These are phyloP conservation scores for Leucocoprinus leucothites DNA, from an alignment of 768 basidiomycete genomes.

Conservation along the genomic window DNA sequence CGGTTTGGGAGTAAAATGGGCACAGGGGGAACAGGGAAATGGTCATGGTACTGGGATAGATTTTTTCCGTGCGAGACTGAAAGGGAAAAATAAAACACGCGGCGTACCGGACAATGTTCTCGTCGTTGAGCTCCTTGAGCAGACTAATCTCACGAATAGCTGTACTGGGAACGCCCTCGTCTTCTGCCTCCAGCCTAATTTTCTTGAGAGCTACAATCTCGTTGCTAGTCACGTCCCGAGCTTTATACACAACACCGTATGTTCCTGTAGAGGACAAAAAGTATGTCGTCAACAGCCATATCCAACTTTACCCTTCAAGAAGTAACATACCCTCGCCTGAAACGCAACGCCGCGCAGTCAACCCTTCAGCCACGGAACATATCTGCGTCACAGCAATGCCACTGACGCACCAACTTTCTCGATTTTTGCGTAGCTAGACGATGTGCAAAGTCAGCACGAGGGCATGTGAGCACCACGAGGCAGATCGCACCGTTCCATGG, in stretches of 20 bases:
- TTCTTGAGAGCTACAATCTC: slow-evolving; percentile 96
- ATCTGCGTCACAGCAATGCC: slow-evolving; percentile 11
- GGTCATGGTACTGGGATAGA: too few relatives aligned
- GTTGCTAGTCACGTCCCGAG: slow-evolving; percentile 74
- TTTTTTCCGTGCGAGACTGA: not conserved
- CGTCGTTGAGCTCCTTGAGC: slow-evolving; percentile 94
- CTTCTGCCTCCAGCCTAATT: slow-evolving; percentile 96
- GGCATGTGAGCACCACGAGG: slow-evolving; percentile 12
- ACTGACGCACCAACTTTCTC: slow-evolving; percentile 92
- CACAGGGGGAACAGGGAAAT: not conserved
- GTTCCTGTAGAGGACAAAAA: slow-evolving; percentile 59
- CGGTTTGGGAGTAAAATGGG: slow-evolving; percentile 5
- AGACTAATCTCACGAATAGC: slow-evolving; percentile 98
- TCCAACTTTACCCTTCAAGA: not conserved
- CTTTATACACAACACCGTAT: slow-evolving; percentile 98
- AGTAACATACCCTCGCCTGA: slow-evolving; percentile 40
- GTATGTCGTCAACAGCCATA: not conserved
- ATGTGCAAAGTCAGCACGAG: slow-evolving; percentile 13
- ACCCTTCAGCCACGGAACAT: slow-evolving; percentile 14
- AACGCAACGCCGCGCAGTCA: slow-evolving; percentile 12
- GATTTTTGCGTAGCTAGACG: slow-evolving; percentile 86
- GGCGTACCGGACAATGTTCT: slow-evolving; percentile 87
- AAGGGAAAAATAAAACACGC: slow-evolving; percentile 1
- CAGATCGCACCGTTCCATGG: slow-evolving; percentile 45
- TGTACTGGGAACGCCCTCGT: slow-evolving; percentile 97